phyloP scores from a whole-genome alignment of 2,329 filamentous ascomycete genomes.

The Exophiala bonariae region DNA sequence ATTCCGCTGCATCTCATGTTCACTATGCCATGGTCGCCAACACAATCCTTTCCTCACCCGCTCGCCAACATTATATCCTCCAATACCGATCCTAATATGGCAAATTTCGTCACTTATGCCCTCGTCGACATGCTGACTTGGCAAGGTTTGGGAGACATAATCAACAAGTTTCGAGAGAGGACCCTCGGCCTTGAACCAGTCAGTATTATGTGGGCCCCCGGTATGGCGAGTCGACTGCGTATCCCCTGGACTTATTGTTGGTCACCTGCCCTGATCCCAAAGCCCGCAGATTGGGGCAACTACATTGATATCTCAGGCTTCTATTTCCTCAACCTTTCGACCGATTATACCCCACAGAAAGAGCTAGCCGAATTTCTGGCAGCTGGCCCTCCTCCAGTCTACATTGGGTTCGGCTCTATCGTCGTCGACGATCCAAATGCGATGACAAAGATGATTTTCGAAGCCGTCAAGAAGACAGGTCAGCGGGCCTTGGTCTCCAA shows the following conservation, averaged over 20 bases:
- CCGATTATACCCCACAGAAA: constrained; percentile 64
- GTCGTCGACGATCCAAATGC: constrained; percentile 74
- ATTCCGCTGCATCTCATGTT: constrained; percentile 86
- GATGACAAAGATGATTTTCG: constrained; percentile 71
- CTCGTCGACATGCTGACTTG: constrained; percentile 90
- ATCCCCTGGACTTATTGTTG: constrained; percentile 92
- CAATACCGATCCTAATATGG: constrained; percentile 72
- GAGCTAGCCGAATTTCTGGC: constrained; percentile 67
- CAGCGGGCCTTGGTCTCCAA: constrained; percentile 81
- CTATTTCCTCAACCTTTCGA: constrained; percentile 70
- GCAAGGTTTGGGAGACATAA: constrained; percentile 87
- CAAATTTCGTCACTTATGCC: constrained; percentile 81
- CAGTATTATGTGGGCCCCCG: constrained; percentile 79
- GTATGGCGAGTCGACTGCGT: constrained; percentile 70
- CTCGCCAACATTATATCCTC: constrained; percentile 77
- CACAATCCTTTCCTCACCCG: constrained; percentile 81
- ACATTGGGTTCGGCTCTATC: constrained; percentile 82
- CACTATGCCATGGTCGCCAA: constrained; percentile 91
- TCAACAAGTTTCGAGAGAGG: constrained; percentile 80
- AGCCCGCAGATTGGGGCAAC: constrained; percentile 72
- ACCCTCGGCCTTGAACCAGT: constrained; percentile 74
- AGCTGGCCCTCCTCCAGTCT: constrained; percentile 70
- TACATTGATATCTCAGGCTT: constrained; percentile 76
- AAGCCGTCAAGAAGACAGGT: constrained; percentile 65
- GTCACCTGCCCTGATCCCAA: constrained; percentile 78